These are phyloP conservation scores for Ascoidea rubescens DNA, from an alignment of 805 yeast genomes.

Conservation along the genomic window DNA sequence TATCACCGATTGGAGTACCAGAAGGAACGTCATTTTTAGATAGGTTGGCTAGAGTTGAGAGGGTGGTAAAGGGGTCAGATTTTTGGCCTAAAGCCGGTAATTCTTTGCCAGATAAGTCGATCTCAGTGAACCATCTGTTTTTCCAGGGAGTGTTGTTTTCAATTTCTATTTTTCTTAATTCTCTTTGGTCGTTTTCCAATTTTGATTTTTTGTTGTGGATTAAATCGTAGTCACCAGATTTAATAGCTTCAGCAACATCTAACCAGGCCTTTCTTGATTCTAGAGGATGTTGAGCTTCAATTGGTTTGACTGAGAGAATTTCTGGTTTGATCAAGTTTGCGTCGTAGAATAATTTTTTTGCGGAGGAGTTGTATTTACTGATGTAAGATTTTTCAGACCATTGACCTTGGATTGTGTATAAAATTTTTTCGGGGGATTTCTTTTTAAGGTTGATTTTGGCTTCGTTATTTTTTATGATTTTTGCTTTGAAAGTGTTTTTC, in stretches of 20 bases:
- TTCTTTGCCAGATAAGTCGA: constrained; percentile 21
- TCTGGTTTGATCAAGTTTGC: constrained; percentile 37
- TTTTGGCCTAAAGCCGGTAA: constrained; percentile 16
- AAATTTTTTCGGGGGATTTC: constrained; percentile 41
- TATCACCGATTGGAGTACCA: constrained; percentile 42
- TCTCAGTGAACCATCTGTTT: constrained; percentile 65
- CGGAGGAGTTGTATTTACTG: constrained; percentile 36
- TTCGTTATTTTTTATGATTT: constrained; percentile 43
- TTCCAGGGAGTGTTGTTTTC: constrained; percentile 57
- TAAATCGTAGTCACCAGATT: constrained; percentile 55
- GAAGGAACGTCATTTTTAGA: constrained; percentile 56
- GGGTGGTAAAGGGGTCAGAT: constrained; percentile 24
- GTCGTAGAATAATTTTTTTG: constrained; percentile 47
- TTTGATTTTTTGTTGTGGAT: constrained; percentile 64
- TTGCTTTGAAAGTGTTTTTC: constrained; percentile 83
- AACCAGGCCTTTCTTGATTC: constrained; percentile 88
- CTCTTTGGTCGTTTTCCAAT: constrained; percentile 80
- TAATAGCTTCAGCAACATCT: constrained; percentile 80
- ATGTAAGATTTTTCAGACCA: constrained; percentile 76
- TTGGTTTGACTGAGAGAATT: constrained; percentile 60
- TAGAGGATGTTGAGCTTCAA: constrained; percentile 63
- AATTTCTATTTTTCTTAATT: constrained; percentile 57
- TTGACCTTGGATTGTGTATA: constrained; percentile 77
- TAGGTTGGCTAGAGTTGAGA: constrained; percentile 36
- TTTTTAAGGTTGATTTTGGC: constrained; percentile 18